phyloP scores from a whole-genome alignment of 331 rosid species.

The Spiraea crenata region DNA sequence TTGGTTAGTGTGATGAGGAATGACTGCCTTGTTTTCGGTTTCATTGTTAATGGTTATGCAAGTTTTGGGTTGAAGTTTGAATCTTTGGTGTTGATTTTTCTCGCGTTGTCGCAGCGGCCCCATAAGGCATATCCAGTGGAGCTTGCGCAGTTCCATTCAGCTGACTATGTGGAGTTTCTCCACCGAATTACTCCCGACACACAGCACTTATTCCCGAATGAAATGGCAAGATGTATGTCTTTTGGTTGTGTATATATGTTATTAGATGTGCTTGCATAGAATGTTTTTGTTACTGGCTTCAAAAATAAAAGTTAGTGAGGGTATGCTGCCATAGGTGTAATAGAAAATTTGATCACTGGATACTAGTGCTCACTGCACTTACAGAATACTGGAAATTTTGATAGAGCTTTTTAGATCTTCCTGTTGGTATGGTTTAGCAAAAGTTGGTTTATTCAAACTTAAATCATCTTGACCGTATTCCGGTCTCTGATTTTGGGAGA shows the following conservation, averaged over 20 bases:
- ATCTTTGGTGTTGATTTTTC: slow-evolving; percentile 17
- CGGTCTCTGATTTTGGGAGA: not conserved
- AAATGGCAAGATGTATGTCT: slow-evolving; percentile 65
- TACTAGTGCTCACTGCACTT: not conserved
- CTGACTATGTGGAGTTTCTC: slow-evolving; percentile 88
- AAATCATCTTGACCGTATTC: not conserved
- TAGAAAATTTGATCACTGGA: not conserved
- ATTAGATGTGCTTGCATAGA: not conserved
- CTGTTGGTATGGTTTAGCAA: not conserved
- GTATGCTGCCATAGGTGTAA: not conserved
- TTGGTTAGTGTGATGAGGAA: not conserved
- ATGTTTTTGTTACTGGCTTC: slow-evolving; percentile 1
- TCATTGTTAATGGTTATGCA: not conserved
- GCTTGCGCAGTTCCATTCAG: slow-evolving; percentile 97
- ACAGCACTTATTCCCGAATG: slow-evolving; percentile 75
- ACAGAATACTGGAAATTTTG: not conserved
- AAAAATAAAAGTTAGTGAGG: not conserved
- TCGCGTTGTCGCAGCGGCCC: slow-evolving; percentile 66
- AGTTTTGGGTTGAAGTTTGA: not conserved
- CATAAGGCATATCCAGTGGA: slow-evolving; percentile 98
- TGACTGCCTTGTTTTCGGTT: slow-evolving; percentile 7
- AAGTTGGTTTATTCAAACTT: not conserved
- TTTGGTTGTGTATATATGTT: not conserved
- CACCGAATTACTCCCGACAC: slow-evolving; percentile 90
- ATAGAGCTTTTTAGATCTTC: not conserved